Evolutionary conservation across 176 grass and related monocot genomes (phyloP), one percentile per base, ranked within the genome.

Genomic region (Avena atlantica): DNA sequence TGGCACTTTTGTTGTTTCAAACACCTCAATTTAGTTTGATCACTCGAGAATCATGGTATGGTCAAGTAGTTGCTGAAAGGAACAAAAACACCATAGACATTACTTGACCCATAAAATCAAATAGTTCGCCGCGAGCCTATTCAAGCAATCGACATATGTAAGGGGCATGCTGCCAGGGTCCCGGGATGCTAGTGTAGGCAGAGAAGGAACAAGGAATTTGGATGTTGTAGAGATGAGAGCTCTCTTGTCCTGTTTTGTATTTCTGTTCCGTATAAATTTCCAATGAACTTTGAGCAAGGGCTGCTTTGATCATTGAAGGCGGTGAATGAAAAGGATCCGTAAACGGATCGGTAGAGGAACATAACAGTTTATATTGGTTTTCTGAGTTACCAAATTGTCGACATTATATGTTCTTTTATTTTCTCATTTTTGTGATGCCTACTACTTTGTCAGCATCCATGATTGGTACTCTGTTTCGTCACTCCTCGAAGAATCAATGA

Each of bases 1-100:
- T 92, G 69, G 87, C 65, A 57, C 85, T 90, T 90, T 78, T 80
- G 56, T 90, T 82, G 85, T 85, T 81, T 87, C 87, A 87, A 74
- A 82, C 29, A 74, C 81, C 68, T 81, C 78, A 77, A 70, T 87
- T 89, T 85, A 70, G 85, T 90, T 87, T 90, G 84, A 77, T 84
- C 70, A 79, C 66, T 84, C 62, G 12, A 81, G 82, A 73, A 85
- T 76, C 75, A 79, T 89, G 64, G 59, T 60, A 21, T 76, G 72
- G 86, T 87, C 89, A 88, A 91, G 89, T 80, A 87, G 76, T 80
- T 85, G 67, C 47, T 87, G 50, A 37, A 88, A 81, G 68, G 81
- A 81, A 84, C 66, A 60, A 88, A 69, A 84, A 88, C 51, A 91
- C 24, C 68, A 83, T 75, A 82, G 73, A 60, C 60, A 88, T 78